Evolutionary conservation across 176 grass and related monocot species (phyloP), one percentile per base, ranked within the genome.

Genomic region (Puccinellia tenuiflora): DNA sequence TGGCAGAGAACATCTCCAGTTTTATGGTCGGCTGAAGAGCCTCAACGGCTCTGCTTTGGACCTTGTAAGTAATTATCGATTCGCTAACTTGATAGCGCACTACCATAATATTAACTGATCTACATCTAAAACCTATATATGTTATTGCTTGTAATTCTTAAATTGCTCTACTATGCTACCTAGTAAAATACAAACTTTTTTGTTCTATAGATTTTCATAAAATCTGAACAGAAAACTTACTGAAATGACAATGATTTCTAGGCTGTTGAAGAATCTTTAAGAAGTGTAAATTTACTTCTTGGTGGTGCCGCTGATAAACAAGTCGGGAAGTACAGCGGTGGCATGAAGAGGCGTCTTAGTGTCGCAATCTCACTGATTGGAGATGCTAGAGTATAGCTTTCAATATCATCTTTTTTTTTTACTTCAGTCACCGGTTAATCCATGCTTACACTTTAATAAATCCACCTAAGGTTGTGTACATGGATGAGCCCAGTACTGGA

Each of bases 401-500:
- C 13, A 63, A 55, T 29, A 61, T 17, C 8, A 33, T n/a, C 33
- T 73, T 38, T 24, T 72, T 80, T 76, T 84, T 56, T 86, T 40
- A n/a, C 6, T 82, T 51, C 56, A 37, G 18, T 18, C 47, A 45
- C 56, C n/a, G 29, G 5, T 21, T 37, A 56, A 25, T 22, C 13
- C 16, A 13, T 39, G 26, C 61, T 78, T 47, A 79, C 3, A 70
- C 30, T 47, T 43, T 21, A 17, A 9, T 50, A 29, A 57, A 79
- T 68, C 42, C 5, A 0, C 64, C 9, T 43, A 62, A 92, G 92
- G 90, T 94, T 52, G 90, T 94, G 12, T 89, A 88, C 81, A 89
- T 94, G 92, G 92, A 94, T 85, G 92, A 94, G 53, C 92, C 87
- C 33, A 92, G 89, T 24, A 92, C 90, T 65, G 90, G 92, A 79